Percentiles rank a stretch among this genome's conserved stretches.
phyloP scores from a whole-genome alignment of 2,329 filamentous ascomycete genomes.

The Stemphylium beticola region DNA sequence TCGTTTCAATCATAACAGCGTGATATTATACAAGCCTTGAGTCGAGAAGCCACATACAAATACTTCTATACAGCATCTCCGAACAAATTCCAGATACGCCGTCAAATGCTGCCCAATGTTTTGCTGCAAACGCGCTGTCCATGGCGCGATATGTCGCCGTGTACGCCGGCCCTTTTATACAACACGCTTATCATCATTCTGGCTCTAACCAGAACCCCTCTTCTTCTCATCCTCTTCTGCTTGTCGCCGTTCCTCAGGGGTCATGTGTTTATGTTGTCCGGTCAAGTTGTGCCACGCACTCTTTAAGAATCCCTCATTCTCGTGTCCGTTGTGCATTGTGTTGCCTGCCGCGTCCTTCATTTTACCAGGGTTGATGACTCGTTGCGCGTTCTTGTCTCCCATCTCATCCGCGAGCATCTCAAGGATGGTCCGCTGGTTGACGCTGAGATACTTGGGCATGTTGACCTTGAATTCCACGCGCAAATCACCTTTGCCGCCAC shows the following conservation, averaged over 20 bases:
- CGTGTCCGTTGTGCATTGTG: constrained; percentile 56
- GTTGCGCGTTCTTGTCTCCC: constrained; percentile 87
- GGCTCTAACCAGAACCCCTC: constrained; percentile 47
- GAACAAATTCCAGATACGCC: constrained; percentile 24
- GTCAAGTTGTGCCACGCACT: constrained; percentile 91
- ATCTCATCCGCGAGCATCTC: constrained; percentile 98
- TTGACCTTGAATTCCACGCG: constrained; percentile 92
- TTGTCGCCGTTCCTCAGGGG: constrained; percentile 42
- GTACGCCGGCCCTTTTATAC: constrained; percentile 18
- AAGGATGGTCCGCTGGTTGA: constrained; percentile 89
- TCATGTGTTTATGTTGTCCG: constrained; percentile 63
- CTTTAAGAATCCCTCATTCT: constrained; percentile 89
- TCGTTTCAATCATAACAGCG: constrained; percentile 5
- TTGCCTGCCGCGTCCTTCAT: constrained; percentile 44
- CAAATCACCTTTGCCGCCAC: constrained; percentile 78
- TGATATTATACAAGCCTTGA: constrained; percentile 41
- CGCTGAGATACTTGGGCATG: constrained; percentile 92
- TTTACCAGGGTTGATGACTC: constrained; percentile 81
- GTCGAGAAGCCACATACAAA: constrained; percentile 41
- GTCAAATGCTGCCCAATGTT: constrained; percentile 39
- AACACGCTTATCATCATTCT: neutral
- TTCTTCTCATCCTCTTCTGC: constrained; percentile 38
- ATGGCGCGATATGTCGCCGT: constrained; percentile 14
- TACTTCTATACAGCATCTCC: constrained; percentile 29
- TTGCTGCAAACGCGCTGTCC: constrained; percentile 16